Evolutionary conservation across 768 basidiomycete species (phyloP).

Genomic region (Psilocybe tampanensis): DNA sequence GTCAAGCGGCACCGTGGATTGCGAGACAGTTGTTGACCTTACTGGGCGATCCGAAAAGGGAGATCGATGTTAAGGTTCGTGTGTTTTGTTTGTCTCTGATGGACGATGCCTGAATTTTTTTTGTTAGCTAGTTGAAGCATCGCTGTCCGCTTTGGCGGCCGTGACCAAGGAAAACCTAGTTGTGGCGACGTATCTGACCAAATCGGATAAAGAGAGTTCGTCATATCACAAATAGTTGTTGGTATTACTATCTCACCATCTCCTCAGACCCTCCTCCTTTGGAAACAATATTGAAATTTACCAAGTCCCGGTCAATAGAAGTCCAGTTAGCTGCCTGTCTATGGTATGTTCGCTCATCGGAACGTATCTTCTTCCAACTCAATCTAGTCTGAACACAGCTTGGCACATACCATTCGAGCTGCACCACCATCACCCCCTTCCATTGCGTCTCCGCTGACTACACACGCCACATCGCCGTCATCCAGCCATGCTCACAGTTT

Average conservation of each 20-base stretch:
- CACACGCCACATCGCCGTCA: neutral
- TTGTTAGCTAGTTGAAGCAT: constrained; percentile 65
- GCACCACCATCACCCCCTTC: constrained; percentile 6
- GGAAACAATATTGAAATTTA: constrained; percentile 47
- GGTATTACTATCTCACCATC: too few relatives aligned
- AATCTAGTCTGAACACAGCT: constrained; percentile 35
- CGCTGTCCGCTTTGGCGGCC: constrained; percentile 62
- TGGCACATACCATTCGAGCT: constrained; percentile 64
- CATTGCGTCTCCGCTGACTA: neutral
- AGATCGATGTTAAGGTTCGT: constrained; percentile 53
- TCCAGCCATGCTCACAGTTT: constrained; percentile 6
- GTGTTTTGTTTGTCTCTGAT: too few relatives aligned
- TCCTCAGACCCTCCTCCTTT: constrained; percentile 40
- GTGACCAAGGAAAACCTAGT: constrained; percentile 63
- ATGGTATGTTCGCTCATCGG: constrained; percentile 45
- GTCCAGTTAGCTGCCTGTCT: constrained; percentile 72
- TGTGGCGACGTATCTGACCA: constrained; percentile 53
- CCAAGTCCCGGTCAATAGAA: constrained; percentile 59
- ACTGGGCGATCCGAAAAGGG: constrained; percentile 37
- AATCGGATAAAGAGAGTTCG: constrained; percentile 41
- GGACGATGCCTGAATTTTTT: too few relatives aligned
- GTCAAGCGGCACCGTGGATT: constrained; percentile 53
- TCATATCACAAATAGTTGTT: too few relatives aligned
- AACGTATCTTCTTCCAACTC: neutral
- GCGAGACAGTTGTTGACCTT: constrained; percentile 51